A percentile compares a stretch with the other conserved stretches of the same genome.
Evolutionary conservation across 2,329 filamentous ascomycete species (phyloP).

Genomic region (Lecanicillium sp.): DNA sequence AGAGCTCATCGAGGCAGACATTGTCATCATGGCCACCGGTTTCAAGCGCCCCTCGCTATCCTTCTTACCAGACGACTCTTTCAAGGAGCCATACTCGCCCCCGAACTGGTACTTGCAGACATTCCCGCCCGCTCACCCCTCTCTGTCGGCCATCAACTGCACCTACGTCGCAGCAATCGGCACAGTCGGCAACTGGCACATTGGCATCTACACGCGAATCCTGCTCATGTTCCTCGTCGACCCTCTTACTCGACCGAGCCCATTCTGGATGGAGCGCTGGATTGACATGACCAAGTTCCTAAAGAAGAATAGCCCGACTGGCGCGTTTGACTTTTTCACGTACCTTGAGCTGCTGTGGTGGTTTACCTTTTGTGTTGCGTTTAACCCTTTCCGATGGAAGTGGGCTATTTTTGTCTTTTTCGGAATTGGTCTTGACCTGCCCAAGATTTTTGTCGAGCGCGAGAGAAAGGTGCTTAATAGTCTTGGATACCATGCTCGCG

Average conservation of each 20-base stretch:
- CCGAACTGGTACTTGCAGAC: constrained; percentile 87
- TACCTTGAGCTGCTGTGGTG: constrained; percentile 80
- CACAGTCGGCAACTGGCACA: constrained; percentile 79
- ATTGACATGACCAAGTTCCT: constrained; percentile 73
- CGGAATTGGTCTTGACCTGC: constrained; percentile 60
- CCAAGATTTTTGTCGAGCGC: constrained; percentile 54
- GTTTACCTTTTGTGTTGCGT: constrained; percentile 69
- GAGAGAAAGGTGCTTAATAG: constrained; percentile 56
- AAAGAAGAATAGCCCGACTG: constrained; percentile 61
- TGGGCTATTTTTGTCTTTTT: constrained; percentile 80
- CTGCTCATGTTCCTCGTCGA: constrained; percentile 81
- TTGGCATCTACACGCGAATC: constrained; percentile 81
- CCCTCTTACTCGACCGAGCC: constrained; percentile 62
- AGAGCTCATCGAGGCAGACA: constrained; percentile 60
- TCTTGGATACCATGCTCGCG: constrained; percentile 24
- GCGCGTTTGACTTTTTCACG: constrained; percentile 83
- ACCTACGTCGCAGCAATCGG: constrained; percentile 77
- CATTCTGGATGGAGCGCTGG: constrained; percentile 75
- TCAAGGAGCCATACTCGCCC: constrained; percentile 63
- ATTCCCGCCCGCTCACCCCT: constrained; percentile 67
- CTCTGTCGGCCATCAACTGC: constrained; percentile 72
- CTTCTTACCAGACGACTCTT: constrained; percentile 68
- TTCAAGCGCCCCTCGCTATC: constrained; percentile 64
- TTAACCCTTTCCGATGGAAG: constrained; percentile 88
- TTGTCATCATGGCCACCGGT: constrained; percentile 78